Evolutionary conservation across 2,329 filamentous ascomycete genomes (phyloP).

Genomic region (Microcyclospora tardicrescens): DNA sequence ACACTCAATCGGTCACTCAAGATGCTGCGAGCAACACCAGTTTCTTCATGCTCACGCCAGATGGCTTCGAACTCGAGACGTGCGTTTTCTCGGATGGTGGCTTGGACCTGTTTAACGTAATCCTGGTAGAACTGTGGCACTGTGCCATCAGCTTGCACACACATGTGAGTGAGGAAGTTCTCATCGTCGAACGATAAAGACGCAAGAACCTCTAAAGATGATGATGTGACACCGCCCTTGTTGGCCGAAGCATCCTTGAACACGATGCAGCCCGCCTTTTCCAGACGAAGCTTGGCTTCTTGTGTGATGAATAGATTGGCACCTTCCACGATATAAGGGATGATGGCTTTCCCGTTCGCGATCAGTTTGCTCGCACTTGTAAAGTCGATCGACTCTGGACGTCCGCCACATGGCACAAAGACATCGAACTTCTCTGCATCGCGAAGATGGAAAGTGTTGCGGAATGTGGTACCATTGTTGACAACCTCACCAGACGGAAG

Average conservation of each 20-base stretch:
- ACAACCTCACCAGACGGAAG: constrained; percentile 78
- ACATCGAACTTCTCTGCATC: constrained; percentile 56
- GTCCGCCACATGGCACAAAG: constrained; percentile 92
- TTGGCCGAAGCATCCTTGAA: constrained; percentile 98
- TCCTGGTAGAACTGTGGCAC: constrained; percentile 82
- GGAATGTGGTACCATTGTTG: constrained; percentile 86
- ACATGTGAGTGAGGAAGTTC: constrained; percentile 88
- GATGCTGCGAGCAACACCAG: constrained; percentile 66
- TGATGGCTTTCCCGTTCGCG: constrained; percentile 69
- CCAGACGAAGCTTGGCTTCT: constrained; percentile 87
- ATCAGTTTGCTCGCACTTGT: constrained; percentile 79
- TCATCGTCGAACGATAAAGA: constrained; percentile 87
- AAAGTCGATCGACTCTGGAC: constrained; percentile 91
- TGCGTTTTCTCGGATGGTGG: constrained; percentile 82
- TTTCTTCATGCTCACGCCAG: constrained; percentile 84
- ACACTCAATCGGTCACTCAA: constrained; percentile 81
- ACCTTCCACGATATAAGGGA: constrained; percentile 94
- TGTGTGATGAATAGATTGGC: constrained; percentile 98
- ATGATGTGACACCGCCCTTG: constrained; percentile 96
- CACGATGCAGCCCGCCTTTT: constrained; percentile 85
- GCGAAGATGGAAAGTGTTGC: constrained; percentile 92
- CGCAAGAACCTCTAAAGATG: constrained; percentile 88
- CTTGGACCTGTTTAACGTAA: constrained; percentile 86
- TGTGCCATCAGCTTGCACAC: constrained; percentile 61
- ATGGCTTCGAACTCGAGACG: constrained; percentile 93